Evolutionary conservation across 306 rosid species (phyloP), one percentile per base, ranked within the genome.

Genomic region (Prunus campanulata): DNA sequence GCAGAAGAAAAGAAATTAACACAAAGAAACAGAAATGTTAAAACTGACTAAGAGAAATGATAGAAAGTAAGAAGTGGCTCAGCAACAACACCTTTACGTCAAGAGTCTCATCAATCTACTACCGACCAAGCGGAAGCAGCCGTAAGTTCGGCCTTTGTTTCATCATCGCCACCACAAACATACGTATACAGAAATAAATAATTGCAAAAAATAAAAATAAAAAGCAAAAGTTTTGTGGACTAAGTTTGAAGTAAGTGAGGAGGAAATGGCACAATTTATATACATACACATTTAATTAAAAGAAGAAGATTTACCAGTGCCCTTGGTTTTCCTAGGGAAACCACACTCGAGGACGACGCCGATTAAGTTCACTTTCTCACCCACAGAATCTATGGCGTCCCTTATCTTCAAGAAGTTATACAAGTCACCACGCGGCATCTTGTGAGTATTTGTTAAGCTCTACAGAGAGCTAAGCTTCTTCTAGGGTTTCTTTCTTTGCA

Each of bases 131-230:
- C 69, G 68, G 79, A 60, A 84, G 96, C 92, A 91, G 97, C 97
- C 82, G 85, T 93, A 83, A 86, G 91, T 62, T 92, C 91, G 92
- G 97, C 96, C 97, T 91, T 93, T 93, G 81, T 70, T 72, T 88
- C 97, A 77, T 89, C 98, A 93, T 81, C 25, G 92, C 97, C 93
- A 87, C 25, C 24, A 49, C 30, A 52, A 62, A 35, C 0, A 29
- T n/a, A 56, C 27, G 9, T 6, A 56, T 20, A 47, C 66, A 64
- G 12, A 14, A 55, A 60, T 5, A 52, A 8, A 51, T 56, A 19
- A 20, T 56, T 20, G 27, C 5, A 56, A 56, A 39, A 39, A 39
- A 39, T 39, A 39, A 6, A 39, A 39, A 39, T 39, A 39, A 39
- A 39, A 39, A 39, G 44, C 44, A 39, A 39, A 39, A 39, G 9